These are phyloP conservation scores for Bryum argenteum DNA, from an alignment of 225 moss, liverwort and hornwort genomes.

Conservation along the genomic window DNA sequence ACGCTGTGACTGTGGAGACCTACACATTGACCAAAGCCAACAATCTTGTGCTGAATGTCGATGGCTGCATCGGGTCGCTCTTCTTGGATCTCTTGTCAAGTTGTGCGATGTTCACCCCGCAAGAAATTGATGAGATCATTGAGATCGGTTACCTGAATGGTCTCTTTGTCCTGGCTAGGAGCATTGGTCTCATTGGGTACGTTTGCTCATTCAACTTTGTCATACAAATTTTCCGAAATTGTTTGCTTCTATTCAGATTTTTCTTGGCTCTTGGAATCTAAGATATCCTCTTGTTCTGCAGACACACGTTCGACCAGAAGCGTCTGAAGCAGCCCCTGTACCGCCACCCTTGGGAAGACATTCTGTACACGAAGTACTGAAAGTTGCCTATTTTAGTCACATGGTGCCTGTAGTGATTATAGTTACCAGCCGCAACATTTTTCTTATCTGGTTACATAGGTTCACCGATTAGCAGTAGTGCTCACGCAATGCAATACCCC, in stretches of 20 bases:
- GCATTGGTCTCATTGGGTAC: constrained; percentile 92
- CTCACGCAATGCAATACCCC: constrained; percentile 22
- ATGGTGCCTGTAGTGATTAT: constrained; percentile 15
- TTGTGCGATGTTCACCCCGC: constrained; percentile 77
- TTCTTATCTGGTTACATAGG: constrained; percentile 25
- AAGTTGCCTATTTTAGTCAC: constrained; percentile 12
- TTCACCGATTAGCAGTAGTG: constrained; percentile 27
- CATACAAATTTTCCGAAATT: background rate
- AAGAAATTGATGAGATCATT: constrained; percentile 83
- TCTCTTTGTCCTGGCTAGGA: constrained; percentile 84
- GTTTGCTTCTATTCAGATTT: background rate
- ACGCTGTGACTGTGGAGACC: constrained; percentile 84
- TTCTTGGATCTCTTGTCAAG: constrained; percentile 90
- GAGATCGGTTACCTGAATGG: constrained; percentile 91
- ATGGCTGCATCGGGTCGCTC: constrained; percentile 87
- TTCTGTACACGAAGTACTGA: constrained; percentile 66
- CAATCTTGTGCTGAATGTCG: constrained; percentile 85
- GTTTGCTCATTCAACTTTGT: background rate
- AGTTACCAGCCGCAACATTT: constrained; percentile 21
- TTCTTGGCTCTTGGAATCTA: background rate
- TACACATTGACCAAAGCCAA: constrained; percentile 82
- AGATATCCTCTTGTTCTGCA: constrained; percentile 31
- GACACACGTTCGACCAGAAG: constrained; percentile 75
- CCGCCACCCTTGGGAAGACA: constrained; percentile 71
- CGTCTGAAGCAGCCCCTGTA: constrained; percentile 72